A percentile compares a stretch with the other conserved stretches of the same genome.
Evolutionary conservation across 164 flowering plant genomes (phyloP).

Genomic region (Chimonanthus salicifolius): DNA sequence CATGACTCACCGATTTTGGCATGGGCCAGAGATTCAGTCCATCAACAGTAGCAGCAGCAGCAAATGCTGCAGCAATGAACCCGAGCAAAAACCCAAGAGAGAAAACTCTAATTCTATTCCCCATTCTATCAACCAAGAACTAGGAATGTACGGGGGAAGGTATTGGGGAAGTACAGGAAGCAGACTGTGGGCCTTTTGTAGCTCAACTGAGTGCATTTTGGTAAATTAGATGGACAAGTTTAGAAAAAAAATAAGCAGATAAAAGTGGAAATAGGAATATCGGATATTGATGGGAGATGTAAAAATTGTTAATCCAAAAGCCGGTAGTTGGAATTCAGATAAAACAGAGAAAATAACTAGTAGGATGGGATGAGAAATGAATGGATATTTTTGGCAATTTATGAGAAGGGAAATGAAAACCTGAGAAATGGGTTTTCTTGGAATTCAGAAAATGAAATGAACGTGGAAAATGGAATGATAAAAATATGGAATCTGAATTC

Average conservation of each 20-base stretch:
- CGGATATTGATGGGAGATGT: too few species aligned
- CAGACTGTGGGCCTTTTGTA: not conserved
- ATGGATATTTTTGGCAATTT: not conserved
- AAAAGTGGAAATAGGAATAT: too few species aligned
- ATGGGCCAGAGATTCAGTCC: slow-evolving; percentile 67
- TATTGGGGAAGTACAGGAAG: not conserved
- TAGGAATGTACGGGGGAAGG: too few species aligned
- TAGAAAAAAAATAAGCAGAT: too few species aligned
- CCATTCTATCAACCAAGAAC: not conserved
- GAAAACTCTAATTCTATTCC: not conserved
- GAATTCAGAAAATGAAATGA: too few species aligned
- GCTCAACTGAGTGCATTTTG: not conserved
- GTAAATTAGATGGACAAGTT: not conserved
- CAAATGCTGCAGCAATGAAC: not conserved
- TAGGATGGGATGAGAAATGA: not conserved
- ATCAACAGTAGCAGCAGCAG: slow-evolving; percentile 12
- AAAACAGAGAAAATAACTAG: not conserved
- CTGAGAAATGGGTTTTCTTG: too few species aligned
- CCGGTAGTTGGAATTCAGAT: too few species aligned
- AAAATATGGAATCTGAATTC: too few species aligned
- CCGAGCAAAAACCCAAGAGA: not conserved
- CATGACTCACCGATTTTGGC: slow-evolving; percentile 51
- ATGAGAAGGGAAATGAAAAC: too few species aligned
- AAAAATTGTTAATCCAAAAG: too few species aligned
- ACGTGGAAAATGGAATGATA: too few species aligned